These are phyloP conservation scores for Saitozyma podzolica DNA, from an alignment of 768 basidiomycete genomes.

Conservation along the genomic window DNA sequence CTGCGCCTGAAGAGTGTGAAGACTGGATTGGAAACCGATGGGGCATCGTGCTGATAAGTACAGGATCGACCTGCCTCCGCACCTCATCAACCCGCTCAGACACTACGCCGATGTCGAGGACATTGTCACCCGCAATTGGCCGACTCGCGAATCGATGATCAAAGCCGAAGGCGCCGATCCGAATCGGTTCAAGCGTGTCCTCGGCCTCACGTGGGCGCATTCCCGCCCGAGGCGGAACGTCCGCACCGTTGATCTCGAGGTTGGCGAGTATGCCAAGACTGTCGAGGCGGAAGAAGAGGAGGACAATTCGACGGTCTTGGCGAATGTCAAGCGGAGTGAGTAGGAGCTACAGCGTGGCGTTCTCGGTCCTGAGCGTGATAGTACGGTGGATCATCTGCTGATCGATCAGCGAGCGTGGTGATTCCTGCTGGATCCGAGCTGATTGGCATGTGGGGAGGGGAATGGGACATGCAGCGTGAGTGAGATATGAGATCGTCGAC, in stretches of 20 bases:
- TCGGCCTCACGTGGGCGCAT: constrained; percentile 46
- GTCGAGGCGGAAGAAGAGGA: constrained; percentile 30
- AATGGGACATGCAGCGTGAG: constrained; percentile 49
- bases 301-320: constrained; percentile 41
- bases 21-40: not conserved
- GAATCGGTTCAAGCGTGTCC: constrained; percentile 38
- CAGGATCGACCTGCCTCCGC: constrained; percentile 41
- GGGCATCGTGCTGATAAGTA: constrained; percentile 5
- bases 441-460: constrained; percentile 48
- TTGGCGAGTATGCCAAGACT: constrained; percentile 33
- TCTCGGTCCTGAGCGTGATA: no score
- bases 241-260: constrained; percentile 39
- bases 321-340: constrained; percentile 46
- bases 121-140: constrained; percentile 41
- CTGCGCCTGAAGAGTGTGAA: no score
- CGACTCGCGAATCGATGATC: constrained; percentile 42
- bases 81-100: constrained; percentile 30
- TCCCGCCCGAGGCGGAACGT: constrained; percentile 33
- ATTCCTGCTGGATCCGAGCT: constrained; percentile 46
- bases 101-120: constrained; percentile 42
- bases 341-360: not conserved
- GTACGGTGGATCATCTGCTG: not conserved
- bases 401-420: constrained; percentile 24
- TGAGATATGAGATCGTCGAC: not conserved
- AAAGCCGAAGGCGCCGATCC: constrained; percentile 36